Base-by-base conservation (phyloP, 768 basidiomycete species). In the Auriscalpium microsporum region DNA sequence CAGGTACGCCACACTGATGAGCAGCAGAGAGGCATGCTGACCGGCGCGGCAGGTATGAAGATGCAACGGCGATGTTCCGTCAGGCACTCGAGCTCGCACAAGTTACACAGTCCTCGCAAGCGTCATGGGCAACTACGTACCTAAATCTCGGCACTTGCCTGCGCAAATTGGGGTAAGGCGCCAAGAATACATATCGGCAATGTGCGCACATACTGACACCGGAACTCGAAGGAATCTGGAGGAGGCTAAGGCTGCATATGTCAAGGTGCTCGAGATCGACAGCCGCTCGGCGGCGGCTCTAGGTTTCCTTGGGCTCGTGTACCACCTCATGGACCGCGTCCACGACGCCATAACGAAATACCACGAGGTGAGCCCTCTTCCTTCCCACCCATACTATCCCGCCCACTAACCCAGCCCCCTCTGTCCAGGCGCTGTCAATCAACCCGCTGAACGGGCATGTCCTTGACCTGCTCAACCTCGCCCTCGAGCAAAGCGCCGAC, bases 71-170 rank as follows among this genome's bases (percentile, higher is more conserved):
- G 16, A 72, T 89, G 44, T 94, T 98, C 67, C 71, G 79, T 57
- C 75, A 78, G 56, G 85, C 95, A 0, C 78, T 98, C 14, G 79
- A 83, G n/a, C 75, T 90, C 6, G 92, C 93, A 1, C 78, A 87
- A 57, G 82, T 88, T 14, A 89, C 92, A 8, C 92, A 96, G 67
- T 84, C 83, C 49, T 89, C 91, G 1, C 84, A 89, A 57, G 79
- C 79, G 38, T 82, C 87, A 0, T 98, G 95, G 94, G 79, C 86
- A 0, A 84, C 85, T 10, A 96, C 94, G 0, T 92, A 90, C 68
- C 74, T 95, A 57, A 99, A 98, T 66, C 79, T 98, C 16, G 96
- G 92, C 10, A 96, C 95, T 23, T 87, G 88, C 52, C 83, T 81
- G 61, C 82, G 94, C 17, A 91, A 90, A 68, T 73, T 89, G 10